A percentile compares a stretch with the other conserved stretches of the same genome.
phyloP scores from a whole-genome alignment of 176 grass and related monocot genomes.

The Aegilops speltoides region DNA sequence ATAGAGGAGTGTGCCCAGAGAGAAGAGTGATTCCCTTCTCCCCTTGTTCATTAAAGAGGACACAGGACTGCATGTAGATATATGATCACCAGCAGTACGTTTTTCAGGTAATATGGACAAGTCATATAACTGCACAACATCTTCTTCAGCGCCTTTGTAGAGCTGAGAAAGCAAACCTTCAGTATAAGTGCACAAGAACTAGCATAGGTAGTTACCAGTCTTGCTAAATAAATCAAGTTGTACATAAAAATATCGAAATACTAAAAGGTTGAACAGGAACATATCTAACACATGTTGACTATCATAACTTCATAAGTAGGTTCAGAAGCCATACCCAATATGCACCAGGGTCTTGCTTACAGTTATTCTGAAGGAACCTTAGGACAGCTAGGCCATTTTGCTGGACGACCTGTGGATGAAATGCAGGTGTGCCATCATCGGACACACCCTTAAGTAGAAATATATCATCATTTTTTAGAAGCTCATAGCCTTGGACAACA shows the following conservation, averaged over 20 bases:
- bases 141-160: constrained; percentile 95
- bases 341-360: constrained; percentile 96
- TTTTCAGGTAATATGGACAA: constrained; percentile 77
- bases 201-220: constrained; percentile 5
- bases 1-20: constrained; percentile 87
- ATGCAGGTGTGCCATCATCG: constrained; percentile 89
- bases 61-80: constrained; percentile 62
- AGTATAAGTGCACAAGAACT: constrained; percentile 29
- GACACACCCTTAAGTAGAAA: constrained; percentile 92
- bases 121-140: constrained; percentile 94
- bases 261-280: background rate
- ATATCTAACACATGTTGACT: background rate
- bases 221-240: background rate
- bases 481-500: constrained; percentile 97
- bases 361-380: constrained; percentile 93
- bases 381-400: constrained; percentile 96
- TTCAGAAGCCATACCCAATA: constrained; percentile 73
- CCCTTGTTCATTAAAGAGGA: constrained; percentile 84
- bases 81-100: constrained; percentile 64
- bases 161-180: constrained; percentile 61
- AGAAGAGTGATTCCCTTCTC: constrained; percentile 89
- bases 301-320: background rate
- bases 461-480: constrained; percentile 97
- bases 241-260: constrained; percentile 3
- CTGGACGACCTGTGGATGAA: constrained; percentile 95